These are phyloP conservation scores for Anethum foeniculum DNA, from an alignment of 140 eudicot genomes.

Conservation along the genomic window DNA sequence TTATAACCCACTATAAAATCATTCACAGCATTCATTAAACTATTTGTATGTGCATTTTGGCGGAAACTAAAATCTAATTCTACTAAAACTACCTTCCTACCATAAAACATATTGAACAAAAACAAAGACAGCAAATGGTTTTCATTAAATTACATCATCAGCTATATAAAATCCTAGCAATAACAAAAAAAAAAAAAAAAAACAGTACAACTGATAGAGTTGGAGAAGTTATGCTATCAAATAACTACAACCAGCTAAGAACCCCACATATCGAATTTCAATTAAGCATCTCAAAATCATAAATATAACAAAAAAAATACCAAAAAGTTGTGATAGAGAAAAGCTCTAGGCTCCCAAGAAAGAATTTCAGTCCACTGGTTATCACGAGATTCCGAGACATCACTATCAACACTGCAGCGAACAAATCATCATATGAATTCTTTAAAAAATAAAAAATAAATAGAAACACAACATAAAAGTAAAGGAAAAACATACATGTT, in stretches of 20 bases:
- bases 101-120: neutral
- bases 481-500: neutral
- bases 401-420: slow-evolving; percentile 43
- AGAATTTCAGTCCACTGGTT: slow-evolving; percentile 92
- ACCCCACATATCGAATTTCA: neutral
- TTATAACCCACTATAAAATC: neutral
- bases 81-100: neutral
- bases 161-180: neutral
- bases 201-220: neutral
- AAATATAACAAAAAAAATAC: slow-evolving; percentile 21
- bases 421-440: neutral
- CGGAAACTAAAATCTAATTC: neutral
- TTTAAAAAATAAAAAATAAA: neutral
- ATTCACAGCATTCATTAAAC: neutral
- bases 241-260: neutral
- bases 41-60: neutral
- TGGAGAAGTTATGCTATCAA: neutral
- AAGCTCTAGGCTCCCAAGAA: slow-evolving; percentile 98
- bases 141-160: neutral
- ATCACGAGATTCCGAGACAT: slow-evolving; percentile 44
- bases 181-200: neutral
- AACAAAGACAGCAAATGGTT: neutral
- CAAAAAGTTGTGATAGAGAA: slow-evolving; percentile 79
- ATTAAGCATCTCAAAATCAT: slow-evolving; percentile 1
- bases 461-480: neutral